phyloP scores from a whole-genome alignment of 1,284 basidiomycete species.

The Leucocoprinus gongylophorus region DNA sequence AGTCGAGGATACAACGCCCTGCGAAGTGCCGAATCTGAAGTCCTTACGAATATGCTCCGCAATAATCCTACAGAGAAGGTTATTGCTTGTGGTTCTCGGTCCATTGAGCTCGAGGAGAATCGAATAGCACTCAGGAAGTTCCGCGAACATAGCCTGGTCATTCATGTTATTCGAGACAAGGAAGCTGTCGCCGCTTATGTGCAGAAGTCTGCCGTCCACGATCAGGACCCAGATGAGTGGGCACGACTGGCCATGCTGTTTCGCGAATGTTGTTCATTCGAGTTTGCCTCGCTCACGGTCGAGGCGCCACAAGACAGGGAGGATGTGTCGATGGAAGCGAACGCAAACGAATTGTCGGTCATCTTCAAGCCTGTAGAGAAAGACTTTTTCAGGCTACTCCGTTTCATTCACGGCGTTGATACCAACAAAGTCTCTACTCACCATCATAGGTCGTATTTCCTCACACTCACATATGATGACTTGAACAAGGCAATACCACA shows the following conservation, averaged over 20 bases:
- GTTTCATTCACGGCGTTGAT: constrained; percentile 24
- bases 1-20: constrained; percentile 20
- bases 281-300: constrained; percentile 23
- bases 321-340: constrained; percentile 14
- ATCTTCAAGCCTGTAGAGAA: constrained; percentile 24
- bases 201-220: constrained; percentile 16
- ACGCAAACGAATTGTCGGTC: constrained; percentile 20
- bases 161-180: constrained; percentile 23
- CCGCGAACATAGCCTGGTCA: constrained; percentile 19
- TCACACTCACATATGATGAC: constrained; percentile 22
- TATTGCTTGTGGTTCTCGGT: constrained; percentile 22
- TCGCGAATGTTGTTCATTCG: constrained; percentile 23
- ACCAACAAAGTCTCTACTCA: constrained; percentile 19
- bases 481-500: constrained; percentile 19
- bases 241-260: constrained; percentile 18
- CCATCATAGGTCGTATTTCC: constrained; percentile 21
- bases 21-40: constrained; percentile 19
- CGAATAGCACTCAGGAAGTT: constrained; percentile 18
- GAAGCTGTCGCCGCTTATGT: constrained; percentile 20
- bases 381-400: constrained; percentile 22
- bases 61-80: constrained; percentile 19
- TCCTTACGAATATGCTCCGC: constrained; percentile 18
- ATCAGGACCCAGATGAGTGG: constrained; percentile 20
- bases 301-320: constrained; percentile 13
- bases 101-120: constrained; percentile 20